Conservation (phyloP, 352 stramenopile species). For the Plasmopara viticola region DNA sequence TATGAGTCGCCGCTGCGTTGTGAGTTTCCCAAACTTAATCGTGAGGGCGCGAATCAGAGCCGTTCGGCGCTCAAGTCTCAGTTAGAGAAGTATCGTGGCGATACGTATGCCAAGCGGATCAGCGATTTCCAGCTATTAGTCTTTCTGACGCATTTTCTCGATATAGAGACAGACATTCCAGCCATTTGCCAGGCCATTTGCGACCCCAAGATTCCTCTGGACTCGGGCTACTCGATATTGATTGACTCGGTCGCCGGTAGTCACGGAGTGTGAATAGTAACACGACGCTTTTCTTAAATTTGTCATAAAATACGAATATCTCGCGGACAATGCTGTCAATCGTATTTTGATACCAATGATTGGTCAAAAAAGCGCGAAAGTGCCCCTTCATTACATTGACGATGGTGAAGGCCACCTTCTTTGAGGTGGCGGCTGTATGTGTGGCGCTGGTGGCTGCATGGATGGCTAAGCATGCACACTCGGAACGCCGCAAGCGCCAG, state of each 20-base stretch:
- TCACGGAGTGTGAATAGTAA: slow-evolving; percentile 25
- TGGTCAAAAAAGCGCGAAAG: background rate
- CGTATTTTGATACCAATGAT: too few species aligned
- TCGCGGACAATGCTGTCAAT: too few species aligned
- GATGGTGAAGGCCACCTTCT: slow-evolving; percentile 42
- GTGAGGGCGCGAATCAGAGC: slow-evolving; percentile 74
- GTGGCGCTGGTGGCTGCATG: slow-evolving; percentile 43
- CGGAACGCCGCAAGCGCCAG: slow-evolving; percentile 34
- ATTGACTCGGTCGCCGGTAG: slow-evolving; percentile 91
- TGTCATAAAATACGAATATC: too few species aligned
- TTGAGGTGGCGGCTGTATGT: slow-evolving; percentile 44
- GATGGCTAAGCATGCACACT: slow-evolving; percentile 37
- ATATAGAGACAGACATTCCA: slow-evolving; percentile 87
- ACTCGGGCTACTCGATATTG: slow-evolving; percentile 94
- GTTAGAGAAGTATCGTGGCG: slow-evolving; percentile 61
- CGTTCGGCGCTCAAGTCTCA: slow-evolving; percentile 91
- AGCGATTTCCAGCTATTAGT: slow-evolving; percentile 95
- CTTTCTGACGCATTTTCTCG: slow-evolving; percentile 92
- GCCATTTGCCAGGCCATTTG: slow-evolving; percentile 90
- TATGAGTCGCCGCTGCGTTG: slow-evolving; percentile 90
- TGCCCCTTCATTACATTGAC: background rate
- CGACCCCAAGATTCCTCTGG: slow-evolving; percentile 83
- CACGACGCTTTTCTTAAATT: background rate
- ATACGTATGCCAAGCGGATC: slow-evolving; percentile 86
- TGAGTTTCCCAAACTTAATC: slow-evolving; percentile 93